These are phyloP conservation scores for Plasmodium sp. DNA, from an alignment of 169 alveolate genomes.

Conservation along the genomic window DNA sequence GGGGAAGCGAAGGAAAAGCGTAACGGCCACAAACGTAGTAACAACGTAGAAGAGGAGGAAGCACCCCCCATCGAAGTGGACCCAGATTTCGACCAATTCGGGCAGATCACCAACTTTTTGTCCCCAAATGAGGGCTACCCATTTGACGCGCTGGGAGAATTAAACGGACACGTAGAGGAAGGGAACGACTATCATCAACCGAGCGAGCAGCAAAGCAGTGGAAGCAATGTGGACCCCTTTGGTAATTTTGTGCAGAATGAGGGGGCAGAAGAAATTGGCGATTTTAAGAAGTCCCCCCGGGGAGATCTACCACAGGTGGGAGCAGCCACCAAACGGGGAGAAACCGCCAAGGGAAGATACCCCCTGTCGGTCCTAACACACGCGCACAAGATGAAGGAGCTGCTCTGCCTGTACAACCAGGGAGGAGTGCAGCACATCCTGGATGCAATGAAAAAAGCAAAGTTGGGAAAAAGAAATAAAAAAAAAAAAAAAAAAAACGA, in stretches of 20 bases:
- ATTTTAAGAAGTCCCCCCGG: background rate
- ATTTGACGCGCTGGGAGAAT: background rate
- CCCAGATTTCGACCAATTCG: background rate
- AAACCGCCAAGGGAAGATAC: background rate
- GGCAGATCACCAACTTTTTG: background rate
- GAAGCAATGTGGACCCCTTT: background rate
- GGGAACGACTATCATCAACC: background rate
- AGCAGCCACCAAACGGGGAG: background rate
- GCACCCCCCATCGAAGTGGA: background rate
- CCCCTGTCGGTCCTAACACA: constrained; percentile 6
- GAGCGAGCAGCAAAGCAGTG: background rate
- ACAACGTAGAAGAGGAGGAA: background rate
- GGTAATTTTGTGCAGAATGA: background rate
- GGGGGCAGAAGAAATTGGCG: background rate
- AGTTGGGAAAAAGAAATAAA: background rate
- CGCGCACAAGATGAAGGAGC: constrained; percentile 24
- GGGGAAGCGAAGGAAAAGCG: background rate
- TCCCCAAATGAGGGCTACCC: background rate
- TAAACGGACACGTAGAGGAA: background rate
- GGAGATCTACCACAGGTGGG: background rate
- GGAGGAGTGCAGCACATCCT: constrained; percentile 42
- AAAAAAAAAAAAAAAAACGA: background rate
- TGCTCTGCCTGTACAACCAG: constrained; percentile 33
- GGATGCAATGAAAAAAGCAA: background rate
- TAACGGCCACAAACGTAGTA: background rate